Base-by-base conservation (phyloP, 2,329 filamentous ascomycete genomes). In the Xylaria hypoxylon region DNA sequence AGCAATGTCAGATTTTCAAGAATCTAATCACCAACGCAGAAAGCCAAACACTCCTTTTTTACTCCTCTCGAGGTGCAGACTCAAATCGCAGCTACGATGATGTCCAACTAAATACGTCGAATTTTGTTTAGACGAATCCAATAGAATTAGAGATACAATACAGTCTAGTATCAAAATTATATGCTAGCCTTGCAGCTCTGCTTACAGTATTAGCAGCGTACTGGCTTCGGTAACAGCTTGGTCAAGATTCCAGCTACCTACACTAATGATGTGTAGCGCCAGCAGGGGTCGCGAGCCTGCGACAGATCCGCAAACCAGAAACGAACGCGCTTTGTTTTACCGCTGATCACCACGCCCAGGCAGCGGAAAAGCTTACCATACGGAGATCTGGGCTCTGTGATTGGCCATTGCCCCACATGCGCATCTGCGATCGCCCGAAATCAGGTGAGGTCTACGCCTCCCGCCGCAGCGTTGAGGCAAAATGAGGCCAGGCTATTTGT, bases 291-390 rank as follows among this genome's bases (percentile, higher is more conserved):
- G 75, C 72, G 73, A 78, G 51, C 51, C 73, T 78, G 77, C 73
- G 74, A 78, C 76, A 70, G 71, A 77, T 77, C 76, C 73, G 72
- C 77, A 73, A 58, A 72, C 74, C 74, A 71, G 75, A 78, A 76
- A 77, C 76, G 68, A 69, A 67, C 63, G 68, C 64, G 60, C 56
- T 67, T 65, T 72, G 71, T 71, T 72, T 71, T 69, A 58, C 58
- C 59, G 68, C 62, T 51, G 67, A 73, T 71, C 70, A 59, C 52
- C 44, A 35, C 26, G 22, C 50, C 58, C 45, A 60, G 44, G 53
- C 53, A 33, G 64, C 55, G 52, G 58, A 51, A 55, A 56, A n/a
- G 55, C 52, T 61, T 58, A 45, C 56, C 26, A 64, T 24, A 26
- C 45, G 59, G 24, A 47, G 57, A 67, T 67, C 38, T 22, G 42